A percentile compares a stretch with the other conserved stretches of the same genome.
Conservation (phyloP, 768 basidiomycete genomes). For the Hericium alpestre region DNA sequence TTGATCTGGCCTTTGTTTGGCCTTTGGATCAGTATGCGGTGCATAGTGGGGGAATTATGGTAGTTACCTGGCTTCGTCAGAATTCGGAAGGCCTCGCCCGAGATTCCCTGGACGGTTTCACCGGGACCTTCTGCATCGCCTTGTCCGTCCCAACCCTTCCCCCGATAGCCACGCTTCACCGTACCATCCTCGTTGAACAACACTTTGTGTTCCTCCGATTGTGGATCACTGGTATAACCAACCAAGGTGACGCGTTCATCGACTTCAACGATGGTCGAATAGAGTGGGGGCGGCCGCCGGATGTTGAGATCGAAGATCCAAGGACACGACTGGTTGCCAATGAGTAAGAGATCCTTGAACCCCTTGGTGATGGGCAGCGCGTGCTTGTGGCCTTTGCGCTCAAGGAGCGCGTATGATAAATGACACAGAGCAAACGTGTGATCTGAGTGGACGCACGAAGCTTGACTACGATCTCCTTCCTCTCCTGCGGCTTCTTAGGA, state of each 20-base stretch:
- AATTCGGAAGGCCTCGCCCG: constrained; percentile 83
- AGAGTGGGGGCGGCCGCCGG: constrained; percentile 64
- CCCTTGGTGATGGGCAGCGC: constrained; percentile 87
- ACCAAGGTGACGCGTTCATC: constrained; percentile 93
- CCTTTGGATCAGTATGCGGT: constrained; percentile 2
- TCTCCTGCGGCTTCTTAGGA: constrained; percentile 44
- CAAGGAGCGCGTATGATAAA: constrained; percentile 61
- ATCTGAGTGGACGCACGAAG: constrained; percentile 42
- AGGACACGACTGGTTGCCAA: constrained; percentile 92
- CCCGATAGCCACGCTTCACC: constrained; percentile 57
- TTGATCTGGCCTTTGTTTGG: constrained; percentile 45
- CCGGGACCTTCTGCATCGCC: constrained; percentile 72
- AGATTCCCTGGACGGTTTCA: constrained; percentile 69
- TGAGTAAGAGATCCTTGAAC: constrained; percentile 83
- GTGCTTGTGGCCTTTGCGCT: constrained; percentile 88
- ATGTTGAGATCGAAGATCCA: constrained; percentile 94
- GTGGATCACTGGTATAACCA: constrained; percentile 85
- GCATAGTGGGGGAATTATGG: background rate
- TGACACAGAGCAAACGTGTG: background rate
- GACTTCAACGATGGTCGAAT: constrained; percentile 61
- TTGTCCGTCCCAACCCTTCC: constrained; percentile 64
- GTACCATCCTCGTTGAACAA: constrained; percentile 67
- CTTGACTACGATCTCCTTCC: constrained; percentile 83
- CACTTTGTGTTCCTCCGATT: constrained; percentile 64
- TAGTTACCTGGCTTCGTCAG: constrained; percentile 57